Percentiles rank a stretch among this genome's conserved stretches.
Evolutionary conservation across 768 basidiomycete species (phyloP).

Genomic region (Lactarius quietus): DNA sequence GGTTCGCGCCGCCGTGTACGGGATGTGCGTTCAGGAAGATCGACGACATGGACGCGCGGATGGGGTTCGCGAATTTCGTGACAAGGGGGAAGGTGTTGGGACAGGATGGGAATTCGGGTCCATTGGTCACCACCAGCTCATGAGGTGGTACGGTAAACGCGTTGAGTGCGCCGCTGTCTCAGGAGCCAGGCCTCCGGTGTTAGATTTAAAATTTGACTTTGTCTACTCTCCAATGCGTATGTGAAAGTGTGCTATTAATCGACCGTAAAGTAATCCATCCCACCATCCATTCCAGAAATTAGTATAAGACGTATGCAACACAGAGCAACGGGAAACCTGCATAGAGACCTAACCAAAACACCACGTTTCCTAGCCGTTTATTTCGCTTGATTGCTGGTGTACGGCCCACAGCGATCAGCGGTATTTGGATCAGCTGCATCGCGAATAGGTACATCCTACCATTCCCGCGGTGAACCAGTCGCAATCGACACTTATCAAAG

Average conservation of each 20-base stretch:
- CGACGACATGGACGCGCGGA: constrained; percentile 27
- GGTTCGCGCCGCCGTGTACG: too few relatives aligned
- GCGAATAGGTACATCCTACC: constrained; percentile 80
- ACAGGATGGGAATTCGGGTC: background rate
- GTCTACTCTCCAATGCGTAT: background rate
- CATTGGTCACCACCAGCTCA: background rate
- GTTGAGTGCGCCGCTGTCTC: too few relatives aligned
- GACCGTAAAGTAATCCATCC: too few relatives aligned
- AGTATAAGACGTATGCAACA: constrained; percentile 65
- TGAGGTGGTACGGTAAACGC: background rate
- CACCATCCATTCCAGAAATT: constrained; percentile 24
- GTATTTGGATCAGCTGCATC: constrained; percentile 79
- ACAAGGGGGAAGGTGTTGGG: constrained; percentile 24
- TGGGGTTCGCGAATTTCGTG: constrained; percentile 26
- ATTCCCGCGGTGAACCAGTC: background rate
- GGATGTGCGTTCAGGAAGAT: constrained; percentile 12
- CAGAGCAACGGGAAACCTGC: constrained; percentile 92
- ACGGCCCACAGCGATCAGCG: constrained; percentile 79
- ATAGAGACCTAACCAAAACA: constrained; percentile 93
- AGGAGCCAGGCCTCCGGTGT: background rate
- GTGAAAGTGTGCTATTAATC: background rate
- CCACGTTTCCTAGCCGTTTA: constrained; percentile 74
- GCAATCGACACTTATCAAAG: background rate
- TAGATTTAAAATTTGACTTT: background rate
- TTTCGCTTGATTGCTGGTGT: constrained; percentile 76